Evolutionary conservation across 2,329 filamentous ascomycete species (phyloP).

Genomic region (Phaeosphaeriaceae sp.): DNA sequence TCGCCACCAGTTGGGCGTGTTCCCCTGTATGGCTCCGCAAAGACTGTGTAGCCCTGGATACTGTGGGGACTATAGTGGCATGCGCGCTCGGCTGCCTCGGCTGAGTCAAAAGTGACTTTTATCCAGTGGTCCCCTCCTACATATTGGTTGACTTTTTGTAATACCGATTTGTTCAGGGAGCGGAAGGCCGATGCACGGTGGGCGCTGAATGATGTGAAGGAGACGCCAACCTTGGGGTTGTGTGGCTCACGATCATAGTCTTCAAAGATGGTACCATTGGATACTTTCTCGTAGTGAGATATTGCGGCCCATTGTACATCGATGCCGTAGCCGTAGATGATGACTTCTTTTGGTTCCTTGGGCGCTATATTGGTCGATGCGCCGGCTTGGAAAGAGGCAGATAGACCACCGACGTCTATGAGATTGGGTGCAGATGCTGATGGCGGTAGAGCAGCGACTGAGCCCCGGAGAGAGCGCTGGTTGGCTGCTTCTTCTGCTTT

Average conservation of each 20-base stretch:
- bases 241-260: slow-evolving; percentile 91
- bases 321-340: slow-evolving; percentile 82
- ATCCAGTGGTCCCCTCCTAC: slow-evolving; percentile 92
- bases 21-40: slow-evolving; percentile 56
- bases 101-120: slow-evolving; percentile 59
- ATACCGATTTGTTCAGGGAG: slow-evolving; percentile 73
- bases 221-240: slow-evolving; percentile 68
- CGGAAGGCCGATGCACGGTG: slow-evolving; percentile 69
- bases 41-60: slow-evolving; percentile 56
- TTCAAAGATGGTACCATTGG: slow-evolving; percentile 81
- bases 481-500: slow-evolving; percentile 38
- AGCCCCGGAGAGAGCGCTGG: slow-evolving; percentile 33
- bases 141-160: slow-evolving; percentile 79
- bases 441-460: slow-evolving; percentile 29
- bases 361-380: slow-evolving; percentile 43
- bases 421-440: slow-evolving; percentile 44
- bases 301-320: slow-evolving; percentile 80
- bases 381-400: slow-evolving; percentile 35
- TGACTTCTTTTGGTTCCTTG: slow-evolving; percentile 74
- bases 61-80: slow-evolving; percentile 55
- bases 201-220: slow-evolving; percentile 69
- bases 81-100: slow-evolving; percentile 56
- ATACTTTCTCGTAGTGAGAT: slow-evolving; percentile 85
- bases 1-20: slow-evolving; percentile 53
- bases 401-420: slow-evolving; percentile 34